Evolutionary conservation across 129 eudicot species (phyloP).

Genomic region (Flaveria linearis): DNA sequence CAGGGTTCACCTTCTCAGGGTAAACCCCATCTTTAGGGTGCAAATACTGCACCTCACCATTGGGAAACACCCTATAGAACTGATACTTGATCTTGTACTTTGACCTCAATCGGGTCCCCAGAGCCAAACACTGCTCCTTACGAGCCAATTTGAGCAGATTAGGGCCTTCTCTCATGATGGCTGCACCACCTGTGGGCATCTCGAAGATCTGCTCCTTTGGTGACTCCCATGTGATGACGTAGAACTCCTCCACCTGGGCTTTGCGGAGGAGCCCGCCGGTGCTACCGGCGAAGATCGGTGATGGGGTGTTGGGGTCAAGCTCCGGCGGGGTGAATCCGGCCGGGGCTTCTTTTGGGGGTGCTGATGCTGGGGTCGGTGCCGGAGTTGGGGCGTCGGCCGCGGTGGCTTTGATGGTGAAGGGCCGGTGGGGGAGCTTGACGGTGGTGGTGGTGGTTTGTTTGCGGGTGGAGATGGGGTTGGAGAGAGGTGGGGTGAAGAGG

Average conservation of each 20-base stretch:
- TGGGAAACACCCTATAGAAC: slow-evolving; percentile 93
- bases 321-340: slow-evolving; percentile 97
- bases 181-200: slow-evolving; percentile 99
- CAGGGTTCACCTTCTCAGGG: slow-evolving; percentile 95
- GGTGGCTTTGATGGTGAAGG: slow-evolving; percentile 55
- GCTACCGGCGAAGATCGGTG: slow-evolving; percentile 93
- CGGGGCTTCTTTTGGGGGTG: slow-evolving; percentile 46
- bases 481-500: slow-evolving; percentile 71
- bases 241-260: slow-evolving; percentile 95
- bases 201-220: slow-evolving; percentile 95
- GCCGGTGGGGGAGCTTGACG: slow-evolving; percentile 38
- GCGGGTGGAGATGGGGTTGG: slow-evolving; percentile 51
- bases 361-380: slow-evolving; percentile 15
- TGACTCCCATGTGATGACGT: slow-evolving; percentile 97
- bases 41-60: slow-evolving; percentile 94
- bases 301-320: slow-evolving; percentile 93
- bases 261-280: slow-evolving; percentile 90
- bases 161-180: slow-evolving; percentile 94
- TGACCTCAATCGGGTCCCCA: slow-evolving; percentile 90
- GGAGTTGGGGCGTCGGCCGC: slow-evolving; percentile 22
- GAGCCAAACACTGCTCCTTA: slow-evolving; percentile 94
- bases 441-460: slow-evolving; percentile 50
- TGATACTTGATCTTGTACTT: slow-evolving; percentile 95
- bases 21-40: slow-evolving; percentile 98
- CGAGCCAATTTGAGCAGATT: slow-evolving; percentile 82